phyloP scores from a whole-genome alignment of 31 red algal species.

The Odonthalia washingtoniensis region DNA sequence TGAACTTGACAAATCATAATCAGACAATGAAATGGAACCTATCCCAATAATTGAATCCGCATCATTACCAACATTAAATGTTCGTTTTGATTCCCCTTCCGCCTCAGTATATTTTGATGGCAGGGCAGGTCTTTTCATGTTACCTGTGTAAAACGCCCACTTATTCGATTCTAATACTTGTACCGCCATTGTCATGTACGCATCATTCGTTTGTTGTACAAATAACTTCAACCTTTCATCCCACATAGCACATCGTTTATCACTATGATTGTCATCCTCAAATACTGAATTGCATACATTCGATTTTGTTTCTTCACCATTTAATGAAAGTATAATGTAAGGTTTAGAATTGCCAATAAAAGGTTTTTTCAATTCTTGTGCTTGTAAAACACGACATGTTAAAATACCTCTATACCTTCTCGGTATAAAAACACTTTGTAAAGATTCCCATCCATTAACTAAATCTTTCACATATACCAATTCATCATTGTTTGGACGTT shows the following conservation, averaged over 20 bases:
- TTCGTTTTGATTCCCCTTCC: neutral
- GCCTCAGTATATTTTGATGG: constrained; percentile 38
- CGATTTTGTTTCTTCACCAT: constrained; percentile 39
- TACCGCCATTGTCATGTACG: constrained; percentile 45
- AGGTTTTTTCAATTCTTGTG: constrained; percentile 54
- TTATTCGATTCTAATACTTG: constrained; percentile 55
- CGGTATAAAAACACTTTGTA: constrained; percentile 58
- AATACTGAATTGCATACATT: constrained; percentile 58
- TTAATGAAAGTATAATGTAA: constrained; percentile 55
- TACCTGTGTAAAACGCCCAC: constrained; percentile 39
- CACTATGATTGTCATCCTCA: constrained; percentile 27
- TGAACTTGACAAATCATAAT: neutral
- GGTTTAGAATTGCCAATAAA: constrained; percentile 56
- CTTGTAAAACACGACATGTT: constrained; percentile 45
- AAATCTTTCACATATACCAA: constrained; percentile 52
- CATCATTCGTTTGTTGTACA: constrained; percentile 60
- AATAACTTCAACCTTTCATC: constrained; percentile 75
- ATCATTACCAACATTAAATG: neutral
- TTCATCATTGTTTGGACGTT: constrained; percentile 39
- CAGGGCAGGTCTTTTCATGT: neutral
- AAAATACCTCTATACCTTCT: constrained; percentile 51
- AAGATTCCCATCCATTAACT: constrained; percentile 45
- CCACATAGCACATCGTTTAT: constrained; percentile 69
- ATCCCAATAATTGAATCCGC: constrained; percentile 34
- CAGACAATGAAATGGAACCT: constrained; percentile 23